A percentile compares a stretch with the other conserved stretches of the same genome.
phyloP scores from a whole-genome alignment of 2,329 filamentous ascomycete genomes.

The Penicillium sumatraense region DNA sequence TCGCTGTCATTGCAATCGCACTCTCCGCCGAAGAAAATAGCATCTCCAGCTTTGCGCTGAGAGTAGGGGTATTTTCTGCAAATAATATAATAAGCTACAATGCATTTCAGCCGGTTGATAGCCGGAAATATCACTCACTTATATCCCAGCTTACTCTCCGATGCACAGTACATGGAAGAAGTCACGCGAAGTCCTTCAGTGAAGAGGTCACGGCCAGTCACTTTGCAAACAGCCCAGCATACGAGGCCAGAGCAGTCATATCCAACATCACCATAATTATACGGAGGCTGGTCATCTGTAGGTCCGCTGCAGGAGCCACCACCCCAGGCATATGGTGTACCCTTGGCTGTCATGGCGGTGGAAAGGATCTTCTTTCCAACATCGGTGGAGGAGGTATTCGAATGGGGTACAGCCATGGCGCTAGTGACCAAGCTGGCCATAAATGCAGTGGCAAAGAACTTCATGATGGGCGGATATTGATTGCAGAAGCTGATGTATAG shows the following conservation, averaged over 20 bases:
- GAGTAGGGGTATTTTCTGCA: conserved; percentile 26
- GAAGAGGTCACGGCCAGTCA: conserved; percentile 33
- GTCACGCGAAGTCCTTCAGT: conserved; percentile 28
- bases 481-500: not conserved
- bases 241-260: conserved; percentile 35
- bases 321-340: conserved; percentile 40
- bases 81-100: not conserved
- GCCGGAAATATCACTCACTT: conserved; percentile 20
- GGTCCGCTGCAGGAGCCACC: conserved; percentile 32
- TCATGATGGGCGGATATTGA: not conserved
- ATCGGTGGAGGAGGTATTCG: conserved; percentile 7
- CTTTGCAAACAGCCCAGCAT: conserved; percentile 33
- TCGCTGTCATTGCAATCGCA: conserved; percentile 5
- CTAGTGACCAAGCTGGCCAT: conserved; percentile 18
- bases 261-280: conserved; percentile 29
- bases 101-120: too few species aligned
- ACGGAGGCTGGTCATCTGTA: conserved; percentile 26
- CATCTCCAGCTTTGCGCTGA: conserved; percentile 29
- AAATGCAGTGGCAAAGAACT: not conserved
- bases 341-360: conserved; percentile 55
- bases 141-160: conserved; percentile 22
- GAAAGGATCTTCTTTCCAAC: conserved; percentile 46
- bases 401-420: conserved; percentile 1
- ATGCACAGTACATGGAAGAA: conserved; percentile 31
- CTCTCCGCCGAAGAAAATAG: conserved; percentile 28